Conservation (phyloP, 1,139 yeast species). For the Pichia sp. region DNA sequence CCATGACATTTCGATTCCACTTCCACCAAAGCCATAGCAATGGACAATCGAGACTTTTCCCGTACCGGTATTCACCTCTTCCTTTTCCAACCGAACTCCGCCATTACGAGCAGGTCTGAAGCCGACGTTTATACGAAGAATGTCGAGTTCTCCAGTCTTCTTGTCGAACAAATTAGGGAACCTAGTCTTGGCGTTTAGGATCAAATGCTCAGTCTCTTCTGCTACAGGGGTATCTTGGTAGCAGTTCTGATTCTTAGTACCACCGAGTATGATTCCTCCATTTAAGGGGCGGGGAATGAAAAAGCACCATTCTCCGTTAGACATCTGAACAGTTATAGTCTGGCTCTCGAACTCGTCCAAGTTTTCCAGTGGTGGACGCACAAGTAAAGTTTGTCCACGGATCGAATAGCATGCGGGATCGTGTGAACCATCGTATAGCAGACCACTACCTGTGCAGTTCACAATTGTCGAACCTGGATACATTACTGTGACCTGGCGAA, state of each 20-base stretch:
- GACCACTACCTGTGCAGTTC: conserved; percentile 61
- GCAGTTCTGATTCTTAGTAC: conserved; percentile 55
- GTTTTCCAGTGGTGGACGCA: conserved; percentile 40
- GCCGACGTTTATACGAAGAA: conserved; percentile 58
- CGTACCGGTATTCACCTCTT: conserved; percentile 26
- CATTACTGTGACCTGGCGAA: conserved; percentile 38
- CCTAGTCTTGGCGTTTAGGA: conserved; percentile 42
- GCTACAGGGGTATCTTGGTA: conserved; percentile 35
- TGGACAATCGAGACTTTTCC: conserved; percentile 42
- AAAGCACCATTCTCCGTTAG: conserved; percentile 61
- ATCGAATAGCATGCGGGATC: conserved; percentile 50
- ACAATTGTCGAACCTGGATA: conserved; percentile 37
- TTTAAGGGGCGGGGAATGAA: conserved; percentile 55
- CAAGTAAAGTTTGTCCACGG: conserved; percentile 50
- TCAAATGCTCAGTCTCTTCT: conserved; percentile 45
- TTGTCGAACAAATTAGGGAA: conserved; percentile 51
- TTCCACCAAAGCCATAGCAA: conserved; percentile 72
- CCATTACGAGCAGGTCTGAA: conserved; percentile 66
- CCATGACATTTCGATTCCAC: conserved; percentile 64
- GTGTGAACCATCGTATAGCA: conserved; percentile 51
- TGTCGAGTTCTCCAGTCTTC: conserved; percentile 34
- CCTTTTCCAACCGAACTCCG: conserved; percentile 50
- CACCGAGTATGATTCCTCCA: conserved; percentile 70
- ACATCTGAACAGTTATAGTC: conserved; percentile 58
- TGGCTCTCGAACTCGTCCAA: conserved; percentile 32